These are phyloP conservation scores for Gymnopus androsaceus DNA, from an alignment of 1,284 basidiomycete species.

Conservation along the genomic window DNA sequence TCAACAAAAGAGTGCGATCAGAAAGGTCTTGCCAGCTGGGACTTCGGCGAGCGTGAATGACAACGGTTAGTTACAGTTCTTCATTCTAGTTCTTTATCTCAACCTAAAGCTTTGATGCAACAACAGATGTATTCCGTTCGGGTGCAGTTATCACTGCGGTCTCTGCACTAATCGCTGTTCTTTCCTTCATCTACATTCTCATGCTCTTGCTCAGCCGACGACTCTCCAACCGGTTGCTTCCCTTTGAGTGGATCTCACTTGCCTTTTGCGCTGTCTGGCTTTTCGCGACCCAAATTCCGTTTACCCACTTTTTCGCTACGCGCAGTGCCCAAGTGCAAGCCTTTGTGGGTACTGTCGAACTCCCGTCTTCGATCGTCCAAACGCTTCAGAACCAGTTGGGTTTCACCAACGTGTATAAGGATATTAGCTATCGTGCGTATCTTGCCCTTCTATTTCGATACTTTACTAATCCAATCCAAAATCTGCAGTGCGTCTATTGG, in stretches of 20 bases:
- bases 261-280: constrained; percentile 51
- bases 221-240: constrained; percentile 31
- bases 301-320: constrained; percentile 52
- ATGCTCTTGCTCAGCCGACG: constrained; percentile 16
- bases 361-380: constrained; percentile 44
- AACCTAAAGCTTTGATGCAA: background rate
- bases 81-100: background rate
- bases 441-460: background rate
- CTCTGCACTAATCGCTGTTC: constrained; percentile 42
- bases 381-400: constrained; percentile 40
- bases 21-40: constrained; percentile 29
- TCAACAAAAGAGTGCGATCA: constrained; percentile 32
- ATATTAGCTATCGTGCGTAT: constrained; percentile 49
- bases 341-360: constrained; percentile 20
- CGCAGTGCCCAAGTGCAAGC: constrained; percentile 18
- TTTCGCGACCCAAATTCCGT: constrained; percentile 54
- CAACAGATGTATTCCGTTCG: constrained; percentile 44
- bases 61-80: constrained; percentile 26
- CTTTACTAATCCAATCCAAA: background rate
- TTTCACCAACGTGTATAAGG: constrained; percentile 46
- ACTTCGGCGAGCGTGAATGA: constrained; percentile 35
- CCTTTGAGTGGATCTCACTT: constrained; percentile 41
- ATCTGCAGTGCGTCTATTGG: constrained; percentile 42
- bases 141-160: constrained; percentile 50
- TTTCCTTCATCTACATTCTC: constrained; percentile 39